A percentile compares a stretch with the other conserved stretches of the same genome.
Conservation (phyloP, 2,329 filamentous ascomycete species). For the Canariomyces notabilis region DNA sequence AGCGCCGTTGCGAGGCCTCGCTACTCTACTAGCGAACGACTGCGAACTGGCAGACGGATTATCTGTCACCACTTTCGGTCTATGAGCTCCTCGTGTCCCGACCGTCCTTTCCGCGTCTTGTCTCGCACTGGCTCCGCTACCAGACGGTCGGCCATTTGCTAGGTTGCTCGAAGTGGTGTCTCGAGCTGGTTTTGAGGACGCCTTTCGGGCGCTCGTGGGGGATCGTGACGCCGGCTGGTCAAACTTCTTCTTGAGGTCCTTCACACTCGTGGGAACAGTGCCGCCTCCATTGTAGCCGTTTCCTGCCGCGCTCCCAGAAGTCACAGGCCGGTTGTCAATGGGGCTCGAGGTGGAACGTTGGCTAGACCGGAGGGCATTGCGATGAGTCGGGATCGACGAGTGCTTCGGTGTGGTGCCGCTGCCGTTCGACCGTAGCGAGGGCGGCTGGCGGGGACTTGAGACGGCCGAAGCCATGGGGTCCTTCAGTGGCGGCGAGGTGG, state of each 20-base stretch:
- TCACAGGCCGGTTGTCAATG: constrained; percentile 40
- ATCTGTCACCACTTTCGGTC: constrained; percentile 44
- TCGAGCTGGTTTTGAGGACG: constrained; percentile 32
- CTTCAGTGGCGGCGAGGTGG: constrained; percentile 19
- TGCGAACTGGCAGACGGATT: constrained; percentile 50
- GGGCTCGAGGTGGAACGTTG: constrained; percentile 54
- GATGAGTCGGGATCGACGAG: constrained; percentile 34
- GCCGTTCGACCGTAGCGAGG: constrained; percentile 44
- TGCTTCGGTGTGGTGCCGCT: constrained; percentile 47
- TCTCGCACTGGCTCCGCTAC: constrained; percentile 32
- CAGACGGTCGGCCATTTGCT: constrained; percentile 32
- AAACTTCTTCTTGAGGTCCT: constrained; percentile 73
- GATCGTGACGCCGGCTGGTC: constrained; percentile 39
- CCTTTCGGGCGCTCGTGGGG: constrained; percentile 33
- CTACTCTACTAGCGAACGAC: constrained; percentile 56
- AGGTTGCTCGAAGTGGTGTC: constrained; percentile 28
- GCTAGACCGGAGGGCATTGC: constrained; percentile 37
- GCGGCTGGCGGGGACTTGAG: constrained; percentile 38
- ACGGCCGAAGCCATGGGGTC: constrained; percentile 39
- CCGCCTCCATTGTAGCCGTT: constrained; percentile 24
- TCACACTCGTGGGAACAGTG: constrained; percentile 60
- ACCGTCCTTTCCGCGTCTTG: constrained; percentile 27
- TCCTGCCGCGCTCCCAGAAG: constrained; percentile 30
- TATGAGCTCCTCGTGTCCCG: constrained; percentile 36
- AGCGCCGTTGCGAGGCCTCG: constrained; percentile 43